Conservation (phyloP, 2,329 filamentous ascomycete species). For the Elsinoe perseae region DNA sequence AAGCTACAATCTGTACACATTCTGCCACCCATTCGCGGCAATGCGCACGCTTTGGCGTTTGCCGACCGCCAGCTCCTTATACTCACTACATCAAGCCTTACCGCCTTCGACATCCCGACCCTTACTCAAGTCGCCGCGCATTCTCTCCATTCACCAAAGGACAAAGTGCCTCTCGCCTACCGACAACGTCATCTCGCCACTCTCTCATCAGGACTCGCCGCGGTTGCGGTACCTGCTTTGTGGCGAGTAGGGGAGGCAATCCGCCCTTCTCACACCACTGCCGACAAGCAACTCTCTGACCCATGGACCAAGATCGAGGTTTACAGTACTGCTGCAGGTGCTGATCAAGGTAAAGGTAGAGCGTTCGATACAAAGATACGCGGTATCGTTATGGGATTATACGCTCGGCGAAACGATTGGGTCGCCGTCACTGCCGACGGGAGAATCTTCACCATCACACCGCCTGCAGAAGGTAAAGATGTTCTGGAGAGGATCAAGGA, state of each 20-base stretch:
- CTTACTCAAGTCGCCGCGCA: constrained; percentile 65
- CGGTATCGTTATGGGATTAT: constrained; percentile 4
- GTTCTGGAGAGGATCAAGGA: constrained; percentile 1
- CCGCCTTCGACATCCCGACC: constrained; percentile 76
- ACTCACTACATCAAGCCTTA: constrained; percentile 62
- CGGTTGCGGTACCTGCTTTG: neutral
- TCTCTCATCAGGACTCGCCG: neutral
- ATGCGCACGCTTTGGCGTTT: constrained; percentile 59
- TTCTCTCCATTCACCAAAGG: constrained; percentile 41
- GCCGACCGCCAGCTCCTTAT: constrained; percentile 67
- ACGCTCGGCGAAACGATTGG: neutral
- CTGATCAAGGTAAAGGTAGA: neutral
- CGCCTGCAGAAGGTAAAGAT: neutral
- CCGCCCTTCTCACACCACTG: neutral
- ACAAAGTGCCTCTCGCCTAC: constrained; percentile 59
- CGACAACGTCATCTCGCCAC: constrained; percentile 39
- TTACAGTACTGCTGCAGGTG: neutral
- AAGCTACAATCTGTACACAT: constrained; percentile 53
- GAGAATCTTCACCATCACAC: neutral
- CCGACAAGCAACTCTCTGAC: constrained; percentile 26
- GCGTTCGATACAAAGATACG: neutral
- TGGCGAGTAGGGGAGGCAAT: neutral
- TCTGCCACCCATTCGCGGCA: constrained; percentile 40
- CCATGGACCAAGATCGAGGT: constrained; percentile 16
- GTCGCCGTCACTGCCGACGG: neutral